Evolutionary conservation across 192 early-diverging fungal genomes (phyloP), one percentile per base, ranked within the genome.

Genomic region (Paraglomus brasilianum): DNA sequence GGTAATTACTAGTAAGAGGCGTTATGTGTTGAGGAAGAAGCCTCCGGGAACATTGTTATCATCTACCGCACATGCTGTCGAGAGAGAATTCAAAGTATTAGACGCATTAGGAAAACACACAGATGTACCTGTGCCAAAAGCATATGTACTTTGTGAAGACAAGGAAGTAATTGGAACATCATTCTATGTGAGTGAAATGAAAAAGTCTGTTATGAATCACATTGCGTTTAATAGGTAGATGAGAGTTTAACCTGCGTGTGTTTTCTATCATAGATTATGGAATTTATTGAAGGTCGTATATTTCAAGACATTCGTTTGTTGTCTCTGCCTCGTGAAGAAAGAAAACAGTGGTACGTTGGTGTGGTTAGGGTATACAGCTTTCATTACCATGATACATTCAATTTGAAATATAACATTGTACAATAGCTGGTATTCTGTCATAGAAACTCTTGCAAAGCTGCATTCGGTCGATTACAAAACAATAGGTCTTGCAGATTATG

Each of bases 241-340:
- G 40, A 17, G 15, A 60, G 30, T n/a, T n/a, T n/a, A n/a, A n/a
- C n/a, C n/a, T n/a, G n/a, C 14, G 65, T 64, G 10, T 8, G 14
- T 14, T 21, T 41, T 19, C 17, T 51, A 21, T 67, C 30, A 6
- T 72, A 88, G 82, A 77, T 92, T 41, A 98, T 98, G 96, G 89
- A 98, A 78, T 98, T 95, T 67, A 77, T 96, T 62, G 78, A 95
- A 50, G 96, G 96, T 41, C 86, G 94, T 2, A 92, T 98, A 50
- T 91, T 95, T 71, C 74, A 83, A 5, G 89, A 91, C 55, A 69
- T 84, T 1, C 72, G 80, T 38, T 78, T 93, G 73, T 78, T 78
- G 8, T 73, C 77, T 57, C 66, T 93, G 44, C 72, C 80, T 11
- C 75, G 73, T 15, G 73, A 77, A 38, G 83, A 89, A 58, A 82